Base-by-base conservation (phyloP, 768 basidiomycete genomes). In the Suillus discolor region DNA sequence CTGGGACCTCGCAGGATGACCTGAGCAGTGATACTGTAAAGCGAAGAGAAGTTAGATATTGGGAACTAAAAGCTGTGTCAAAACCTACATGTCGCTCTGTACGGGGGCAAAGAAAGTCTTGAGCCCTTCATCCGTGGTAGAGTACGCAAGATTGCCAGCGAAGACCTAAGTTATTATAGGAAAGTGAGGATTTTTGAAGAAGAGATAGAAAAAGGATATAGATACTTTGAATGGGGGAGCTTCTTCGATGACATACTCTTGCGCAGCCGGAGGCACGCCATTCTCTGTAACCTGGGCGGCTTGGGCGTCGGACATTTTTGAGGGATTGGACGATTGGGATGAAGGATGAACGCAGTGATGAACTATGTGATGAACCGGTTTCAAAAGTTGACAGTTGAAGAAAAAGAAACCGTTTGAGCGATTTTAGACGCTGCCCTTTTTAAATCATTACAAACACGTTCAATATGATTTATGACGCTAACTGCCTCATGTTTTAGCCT, bases 131-230 rank as follows among this genome's bases (percentile, higher is more conserved):
- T 94, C 93, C 84, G 91, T 93, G 71, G 93, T 94, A 76, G 89
- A 84, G 81, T 96, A 97, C 83, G 93, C 88, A 84, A 97, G 94
- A 83, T 97, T 97, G 73, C 95, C 95, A 76, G 90, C 93, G 79
- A 96, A 96, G 83, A 95, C 92, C 59, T 60, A 6, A 7, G 2
- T 23, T 55, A 25, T 59, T 60, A 61, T 67, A 20, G 23, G 38
- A 53, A 65, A 66, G 61, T 54, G 67, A 66, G 68, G 9, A 36
- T 45, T 65, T 53, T 65, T 62, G 66, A 76, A 74, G 68, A 70
- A 69, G 63, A 62, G n/a, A 65, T 51, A 34, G 49, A 31, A 55
- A 67, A 41, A 57, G 51, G 60, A 59, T 41, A 41, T 42, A 60
- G 16, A 31, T 72, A 92, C 92, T 87, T 94, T 94, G 89, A 89